Conservation (phyloP, 2,329 filamentous ascomycete genomes). For the Trichoderma sp. region DNA sequence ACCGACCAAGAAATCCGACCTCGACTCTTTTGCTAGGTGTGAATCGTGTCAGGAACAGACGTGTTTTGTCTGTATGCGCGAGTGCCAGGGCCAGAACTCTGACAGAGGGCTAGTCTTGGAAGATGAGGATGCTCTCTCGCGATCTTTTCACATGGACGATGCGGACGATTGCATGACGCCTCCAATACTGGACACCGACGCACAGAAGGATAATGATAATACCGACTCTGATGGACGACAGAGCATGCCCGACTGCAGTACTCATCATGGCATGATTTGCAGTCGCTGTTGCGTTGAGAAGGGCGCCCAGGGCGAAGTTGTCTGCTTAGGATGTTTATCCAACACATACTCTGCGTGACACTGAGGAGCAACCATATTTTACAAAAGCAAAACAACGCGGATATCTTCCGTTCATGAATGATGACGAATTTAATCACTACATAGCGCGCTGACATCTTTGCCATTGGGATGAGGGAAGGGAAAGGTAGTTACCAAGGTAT, state of each 20-base stretch:
- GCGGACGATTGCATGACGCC: constrained; percentile 33
- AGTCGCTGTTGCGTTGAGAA: constrained; percentile 67
- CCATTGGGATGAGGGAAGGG: background rate
- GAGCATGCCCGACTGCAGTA: constrained; percentile 27
- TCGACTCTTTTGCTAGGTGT: constrained; percentile 65
- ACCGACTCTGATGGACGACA: constrained; percentile 20
- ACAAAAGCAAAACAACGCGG: background rate
- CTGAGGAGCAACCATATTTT: background rate
- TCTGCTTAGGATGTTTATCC: constrained; percentile 61
- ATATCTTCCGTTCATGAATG: background rate
- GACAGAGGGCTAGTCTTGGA: constrained; percentile 28
- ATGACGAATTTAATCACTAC: background rate
- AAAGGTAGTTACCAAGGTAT: background rate
- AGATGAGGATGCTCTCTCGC: constrained; percentile 36
- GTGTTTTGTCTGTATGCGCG: constrained; percentile 66
- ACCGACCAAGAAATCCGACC: constrained; percentile 61
- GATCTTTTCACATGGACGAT: constrained; percentile 52
- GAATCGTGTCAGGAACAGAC: constrained; percentile 58
- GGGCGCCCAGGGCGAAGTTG: constrained; percentile 61
- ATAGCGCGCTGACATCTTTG: background rate
- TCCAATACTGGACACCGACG: background rate
- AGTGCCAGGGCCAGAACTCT: constrained; percentile 53
- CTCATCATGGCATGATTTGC: constrained; percentile 56
- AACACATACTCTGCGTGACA: constrained; percentile 38
- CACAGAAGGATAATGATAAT: constrained; percentile 18